Evolutionary conservation across 129 eudicot species (phyloP), one percentile per base, ranked within the genome.

Genomic region (Silybum marianum): DNA sequence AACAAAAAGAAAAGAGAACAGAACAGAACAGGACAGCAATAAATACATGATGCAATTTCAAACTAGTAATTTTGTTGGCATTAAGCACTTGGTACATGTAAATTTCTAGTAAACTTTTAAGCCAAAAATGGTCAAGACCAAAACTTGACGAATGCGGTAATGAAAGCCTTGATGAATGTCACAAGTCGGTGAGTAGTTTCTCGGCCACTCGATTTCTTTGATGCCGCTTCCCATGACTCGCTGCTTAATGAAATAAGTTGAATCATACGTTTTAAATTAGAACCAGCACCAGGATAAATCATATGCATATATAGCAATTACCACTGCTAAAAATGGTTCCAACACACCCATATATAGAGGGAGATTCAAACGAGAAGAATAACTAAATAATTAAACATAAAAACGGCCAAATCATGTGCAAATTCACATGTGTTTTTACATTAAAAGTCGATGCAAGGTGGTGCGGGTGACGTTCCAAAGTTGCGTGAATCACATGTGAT

Each of bases 211-310:
- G 92, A 84, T 80, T 84, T 91, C 84, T 66, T 75, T 34, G 94
- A 79, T 48, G 85, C 72, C n/a, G 90, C 88, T 84, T 90, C 86
- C 97, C 95, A 90, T 63, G 93, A 91, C 85, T 86, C 88, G 1
- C 98, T 94, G 93, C 78, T 36, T 73, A 81, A 79, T 44, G 16
- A 60, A 63, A 73, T 21, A 80, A 36, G 22, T 46, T 5, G 22
- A 67, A 66, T 24, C 19, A 25, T 18, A 9, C 1, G 30, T 75
- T 24, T 48, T 22, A 73, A 46, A 74, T 38, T 25, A 71, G 78
- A 73, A 60, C 72, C 8, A 39, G 48, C 13, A 13, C 51, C 69
- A 30, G 72, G 44, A 48, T 7, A 62, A 54, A 66, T 28, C 46
- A 39, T 67, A 51, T 9, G 46, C 60, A 30, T 58, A 68, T 26